Base-by-base conservation (phyloP, 2,329 filamentous ascomycete genomes). In the Byssochlamys sp. region DNA sequence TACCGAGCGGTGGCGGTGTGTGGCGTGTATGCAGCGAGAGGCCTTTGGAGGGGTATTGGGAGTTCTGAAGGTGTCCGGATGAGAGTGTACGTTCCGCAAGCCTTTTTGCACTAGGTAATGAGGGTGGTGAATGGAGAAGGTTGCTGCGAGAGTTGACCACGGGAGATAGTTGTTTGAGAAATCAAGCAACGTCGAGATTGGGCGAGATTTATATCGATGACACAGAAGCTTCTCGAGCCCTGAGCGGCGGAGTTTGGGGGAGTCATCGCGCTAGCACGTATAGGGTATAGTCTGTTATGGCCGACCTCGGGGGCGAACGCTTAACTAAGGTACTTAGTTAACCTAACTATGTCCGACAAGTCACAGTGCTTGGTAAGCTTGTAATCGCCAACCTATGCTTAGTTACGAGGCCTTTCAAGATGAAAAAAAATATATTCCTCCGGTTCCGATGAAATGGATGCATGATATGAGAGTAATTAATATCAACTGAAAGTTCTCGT, bases 191-290 rank as follows among this genome's bases (percentile, higher is more conserved):
- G 62, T 64, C 61, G 58, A 62, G 60, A 59, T 57, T 59, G 58
- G 59, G 60, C 57, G 61, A 70, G 49, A 69, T 71, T 71, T 71
- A 70, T 71, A 70, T 64, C 55, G 63, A 67, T 66, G 66, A 68
- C 67, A 71, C 68, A 71, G 69, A 72, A 72, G 67, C 68, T 72
- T 72, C 70, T 69, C 67, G 69, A 71, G 65, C 64, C 64, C 60
- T 63, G 58, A 52, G 29, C 2, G 45, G 25, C 49, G 24, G 49
- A 51, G 24, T 51, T 51, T 51, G 49, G 49, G 49, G 49, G 24
- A 27, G 49, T 28, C 49, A 51, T 26, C 3, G 14, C 24, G 19
- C 49, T 51, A 51, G 19, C 11, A 10, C 49, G 11, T 26, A 51
- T 51, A 3, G 1, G 24, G 49, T 12, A 12, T 51, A 51, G 49